Evolutionary conservation across 768 basidiomycete species (phyloP), one percentile per base, ranked within the genome.

Genomic region (Mrakia frigida): DNA sequence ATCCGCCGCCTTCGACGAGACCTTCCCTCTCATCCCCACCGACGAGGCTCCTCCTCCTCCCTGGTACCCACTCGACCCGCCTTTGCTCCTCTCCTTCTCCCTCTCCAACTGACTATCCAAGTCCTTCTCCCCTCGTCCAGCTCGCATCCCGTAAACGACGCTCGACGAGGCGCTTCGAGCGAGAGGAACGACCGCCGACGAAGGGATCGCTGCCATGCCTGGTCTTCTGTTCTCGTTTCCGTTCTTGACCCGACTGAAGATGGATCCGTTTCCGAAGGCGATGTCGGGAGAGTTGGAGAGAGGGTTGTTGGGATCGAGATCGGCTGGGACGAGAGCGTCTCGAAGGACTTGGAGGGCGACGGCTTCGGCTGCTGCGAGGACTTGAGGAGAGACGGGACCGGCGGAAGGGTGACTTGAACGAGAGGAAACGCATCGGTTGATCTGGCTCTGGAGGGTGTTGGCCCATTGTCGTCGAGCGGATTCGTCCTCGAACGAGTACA

Each of bases 401-500:
- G 70, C 77, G 52, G 67, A 53, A 74, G 46, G 74, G 28, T 67
- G 74, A 73, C 67, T 75, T 88, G 88, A 78, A 76, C n/a, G 73
- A 3, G 69, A 52, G n/a, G 78, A 56, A 14, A 67, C 31, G 41
- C 50, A 52, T 28, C 70, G 68, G 46, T 73, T 37, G 39, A 81
- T 81, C 68, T 83, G 82, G 11, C 78, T 53, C 53, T 75, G 74
- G 9, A 82, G 76, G 0, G 68, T 41, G 33, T 61, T 70, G 35
- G 75, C 80, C 82, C 83, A 83, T 77, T 77, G 79, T 4, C 90
- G 87, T 28, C 90, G 88, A 25, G n/a, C n/a, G n/a, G 91, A 87
- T 53, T 91, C 86, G 80, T 94, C 92, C 70, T 91, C 89, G 60
- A 97, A 89, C 78, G 92, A 94, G 86, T 97, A 98, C 90, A 97